Percentiles rank a stretch among this genome's conserved stretches.
Evolutionary conservation across 1,139 yeast species (phyloP).

Genomic region (Taphrina confusa): DNA sequence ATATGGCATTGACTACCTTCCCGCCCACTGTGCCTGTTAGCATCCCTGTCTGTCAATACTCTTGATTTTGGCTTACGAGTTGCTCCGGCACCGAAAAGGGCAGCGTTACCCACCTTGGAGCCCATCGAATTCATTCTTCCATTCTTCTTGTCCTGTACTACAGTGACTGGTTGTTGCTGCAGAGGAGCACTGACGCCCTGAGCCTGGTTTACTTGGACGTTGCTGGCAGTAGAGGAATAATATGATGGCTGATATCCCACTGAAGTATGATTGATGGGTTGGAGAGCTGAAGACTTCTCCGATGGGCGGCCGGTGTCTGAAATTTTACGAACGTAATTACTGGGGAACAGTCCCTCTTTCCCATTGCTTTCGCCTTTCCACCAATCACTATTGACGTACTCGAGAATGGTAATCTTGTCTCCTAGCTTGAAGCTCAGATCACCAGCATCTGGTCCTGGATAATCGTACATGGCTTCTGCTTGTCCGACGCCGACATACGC

Average conservation of each 20-base stretch:
- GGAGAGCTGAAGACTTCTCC: conserved; percentile 34
- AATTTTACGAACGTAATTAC: conserved; percentile 65
- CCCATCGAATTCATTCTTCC: conserved; percentile 64
- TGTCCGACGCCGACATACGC: conserved; percentile 35
- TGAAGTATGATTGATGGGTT: conserved; percentile 46
- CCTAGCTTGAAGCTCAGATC: conserved; percentile 69
- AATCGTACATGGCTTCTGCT: conserved; percentile 60
- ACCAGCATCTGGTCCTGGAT: conserved; percentile 65
- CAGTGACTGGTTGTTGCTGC: conserved; percentile 43
- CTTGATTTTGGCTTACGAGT: conserved; percentile 47
- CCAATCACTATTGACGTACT: conserved; percentile 79
- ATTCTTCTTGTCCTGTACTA: conserved; percentile 46
- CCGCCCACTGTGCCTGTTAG: conserved; percentile 59
- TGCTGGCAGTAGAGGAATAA: conserved; percentile 40
- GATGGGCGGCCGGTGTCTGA: conserved; percentile 11
- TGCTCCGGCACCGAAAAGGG: conserved; percentile 96
- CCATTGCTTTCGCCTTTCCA: conserved; percentile 50
- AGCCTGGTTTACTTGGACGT: conserved; percentile 41
- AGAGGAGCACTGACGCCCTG: conserved; percentile 43
- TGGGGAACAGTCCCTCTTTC: conserved; percentile 79
- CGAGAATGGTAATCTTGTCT: conserved; percentile 66
- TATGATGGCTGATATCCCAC: conserved; percentile 45
- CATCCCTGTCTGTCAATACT: background rate
- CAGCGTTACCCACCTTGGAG: conserved; percentile 84
- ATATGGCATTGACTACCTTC: conserved; percentile 80